Evolutionary conservation across 2,329 filamentous ascomycete genomes (phyloP), one percentile per base, ranked within the genome.

Genomic region (Amylocarpus encephaloides): DNA sequence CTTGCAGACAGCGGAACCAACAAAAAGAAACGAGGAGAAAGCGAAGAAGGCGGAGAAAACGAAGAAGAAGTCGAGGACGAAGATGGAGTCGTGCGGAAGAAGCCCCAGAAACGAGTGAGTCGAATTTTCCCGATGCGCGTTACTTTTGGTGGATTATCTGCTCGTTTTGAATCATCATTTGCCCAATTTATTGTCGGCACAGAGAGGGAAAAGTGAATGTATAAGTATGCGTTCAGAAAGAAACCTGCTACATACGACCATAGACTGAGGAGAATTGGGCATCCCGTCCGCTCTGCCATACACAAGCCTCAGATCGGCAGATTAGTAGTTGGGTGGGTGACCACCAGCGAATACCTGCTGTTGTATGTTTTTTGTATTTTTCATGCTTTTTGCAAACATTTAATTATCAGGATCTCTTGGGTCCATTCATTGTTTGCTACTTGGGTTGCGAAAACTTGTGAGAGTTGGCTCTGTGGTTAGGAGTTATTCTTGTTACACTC

Each of bases 1-100:
- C 74, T 98, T 53, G 92, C 93, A 18, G 92, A 97, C 63, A 91
- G 86, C 67, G 83, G 84, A 9, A 75, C 74, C 65, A 88, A 79
- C 55, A 87, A 83, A 55, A 88, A 85, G 61, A 88, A 86, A 61
- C 86, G 82, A 53, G 81, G 75, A 1, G 81, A 79, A 9, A 82
- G 80, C 18, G 81, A 76, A 1, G 86, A 84, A 9, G 85, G 74
- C 5, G 82, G 76, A 2, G 86, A 84, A 7, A 85, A 74, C n/a
- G 75, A 76, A 57, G 70, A 83, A 51, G 69, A 80, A 6, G 78
- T 80, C 60, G 75, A 86, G 68, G 72, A 86, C 50, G 72, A 73
- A 57, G 67, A 75, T 59, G 73, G 73, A 41, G 72, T 73, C 59
- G 66, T 74, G 9, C 68, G 66, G 59, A 83, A 80, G 68, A 85